Evolutionary conservation across 345 rosid species (phyloP), one percentile per base, ranked within the genome.

Genomic region (Syzygium oleosum): DNA sequence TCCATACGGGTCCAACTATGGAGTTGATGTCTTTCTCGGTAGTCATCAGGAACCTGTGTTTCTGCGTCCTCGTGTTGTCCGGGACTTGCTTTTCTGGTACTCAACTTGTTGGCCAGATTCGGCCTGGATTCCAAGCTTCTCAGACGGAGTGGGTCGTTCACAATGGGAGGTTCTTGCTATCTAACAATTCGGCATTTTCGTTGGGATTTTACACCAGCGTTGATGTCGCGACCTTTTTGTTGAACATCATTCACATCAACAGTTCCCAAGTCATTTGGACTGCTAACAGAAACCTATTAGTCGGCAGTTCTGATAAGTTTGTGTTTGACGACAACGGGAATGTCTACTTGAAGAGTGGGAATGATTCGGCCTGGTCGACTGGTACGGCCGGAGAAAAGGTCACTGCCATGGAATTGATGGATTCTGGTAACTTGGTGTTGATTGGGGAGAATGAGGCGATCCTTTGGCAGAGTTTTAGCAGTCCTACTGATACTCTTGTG

Each of bases 391-490:
- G 94, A 23, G 55, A 90, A 88, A 85, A 38, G 65, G 93, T 85
- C 34, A 29, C 63, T 19, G 88, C 92, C 1, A 88, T 94, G 93
- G 89, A 87, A 77, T 86, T 94, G 89, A 41, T 31, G 88, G 92
- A 93, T 52, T 93, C 94, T 1, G 96, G 96, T 14, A 94, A 93
- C 90, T 89, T 94, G 91, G 93, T 91, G 29, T 88, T 94, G 92
- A 90, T 23, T 16, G 93, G 91, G 52, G 68, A 84, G 15, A 63
- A 61, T 38, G 87, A 85, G 46, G 68, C 85, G 13, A n/a, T 87
- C 56, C 68, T 94, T n/a, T 93, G 96, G 96, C 93, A 94, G 92
- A 94, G 95, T 85, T 93, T 92, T 87, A 31, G 88, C 86, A 25
- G 85, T 43, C 93, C 94, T n/a, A 90, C 93, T 0, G 93, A 93